Base-by-base conservation (phyloP, 192 early-diverging fungal genomes). In the Spinellus fusiger region DNA sequence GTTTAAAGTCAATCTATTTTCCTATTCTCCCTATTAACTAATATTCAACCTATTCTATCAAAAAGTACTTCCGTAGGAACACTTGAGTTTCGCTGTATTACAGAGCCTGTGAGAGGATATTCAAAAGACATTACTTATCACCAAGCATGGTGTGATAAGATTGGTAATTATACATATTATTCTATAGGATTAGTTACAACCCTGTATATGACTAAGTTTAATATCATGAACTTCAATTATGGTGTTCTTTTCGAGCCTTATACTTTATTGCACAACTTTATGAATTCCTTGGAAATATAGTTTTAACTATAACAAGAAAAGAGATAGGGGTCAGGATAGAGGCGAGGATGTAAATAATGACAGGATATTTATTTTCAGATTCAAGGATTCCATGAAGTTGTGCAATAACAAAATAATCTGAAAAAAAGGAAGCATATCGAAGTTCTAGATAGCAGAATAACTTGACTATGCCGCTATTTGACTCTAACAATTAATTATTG, bases 41-140 rank as follows among this genome's bases (percentile, higher is more conserved):
- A 10, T n/a, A n/a, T n/a, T n/a, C n/a, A n/a, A n/a, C n/a, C n/a
- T n/a, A 5, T 12, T n/a, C 18, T 3, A 44, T 44, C 40, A 48
- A 20, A 1, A n/a, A 88, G 86, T 64, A 86, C 84, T 33, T 83
- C 88, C 1, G 91, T 93, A 0, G 93, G 93, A 4, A 93, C 93
- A 9, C 81, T 93, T 6, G 93, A 95, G 65, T 91, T 86, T 75
- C 78, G 90, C 38, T 90, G 86, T 48, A 92, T 93, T 65, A 86
- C 86, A 55, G 93, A 95, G 67, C 90, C 93, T 1, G 82, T 93
- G 23, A 70, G 90, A 55, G 65, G 67, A 0, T 78, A 79, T 60
- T 74, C 75, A 10, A 66, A 77, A 3, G 71, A 86, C 18, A 69
- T 83, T 4, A 75, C 83, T 50, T 89, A 84, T 58, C 83, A 87